Base-by-base conservation (phyloP, 2,329 filamentous ascomycete genomes). In the Penicillium fuscoglaucum region DNA sequence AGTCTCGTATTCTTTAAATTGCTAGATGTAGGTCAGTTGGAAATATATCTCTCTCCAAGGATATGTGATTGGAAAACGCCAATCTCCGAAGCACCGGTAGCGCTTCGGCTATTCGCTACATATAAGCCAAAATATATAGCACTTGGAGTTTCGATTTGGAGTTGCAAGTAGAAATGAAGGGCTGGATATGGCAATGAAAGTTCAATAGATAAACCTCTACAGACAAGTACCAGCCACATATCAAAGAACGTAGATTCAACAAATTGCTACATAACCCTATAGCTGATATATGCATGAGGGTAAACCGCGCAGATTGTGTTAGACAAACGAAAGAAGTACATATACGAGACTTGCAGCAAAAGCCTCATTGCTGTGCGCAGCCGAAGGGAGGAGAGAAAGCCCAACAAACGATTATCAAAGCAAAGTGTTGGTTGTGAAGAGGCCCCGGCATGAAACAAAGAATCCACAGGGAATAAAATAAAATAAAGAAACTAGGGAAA, bases 371-470 rank as follows among this genome's bases (percentile, higher is more conserved):
- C 35, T 53, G 37, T 43, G 49, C 39, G 47, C 17, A 55, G 31
- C 39, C 35, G 13, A 12, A 43, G 41, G 41, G 45, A 3, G 26
- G 21, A 41, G 44, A 47, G 50, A 54, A 53, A 40, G 55, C 50
- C 55, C 55, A 58, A 58, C 55, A 48, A 26, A 54, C 28, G 17
- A 54, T 47, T 54, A 43, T 39, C 37, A 35, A 58, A 58, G 55
- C 55, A 54, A 54, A 37, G 44, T 43, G 43, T 58, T 58, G 55
- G 55, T 54, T 19, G 50, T 47, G n/a, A 33, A 57, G 26, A n/a
- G 35, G 12, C 9, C 28, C 35, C 4, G 33, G n/a, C 46, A 26
- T 31, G 13, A 53, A 46, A 53, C 29, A 31, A 29, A 48, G 29
- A 43, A n/a, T 33, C 21, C 43, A 28, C 29, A 47, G 41, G 48